A percentile compares a stretch with the other conserved stretches of the same genome.
phyloP scores from a whole-genome alignment of 805 yeast species.

The Metschnikowia dekortorum region DNA sequence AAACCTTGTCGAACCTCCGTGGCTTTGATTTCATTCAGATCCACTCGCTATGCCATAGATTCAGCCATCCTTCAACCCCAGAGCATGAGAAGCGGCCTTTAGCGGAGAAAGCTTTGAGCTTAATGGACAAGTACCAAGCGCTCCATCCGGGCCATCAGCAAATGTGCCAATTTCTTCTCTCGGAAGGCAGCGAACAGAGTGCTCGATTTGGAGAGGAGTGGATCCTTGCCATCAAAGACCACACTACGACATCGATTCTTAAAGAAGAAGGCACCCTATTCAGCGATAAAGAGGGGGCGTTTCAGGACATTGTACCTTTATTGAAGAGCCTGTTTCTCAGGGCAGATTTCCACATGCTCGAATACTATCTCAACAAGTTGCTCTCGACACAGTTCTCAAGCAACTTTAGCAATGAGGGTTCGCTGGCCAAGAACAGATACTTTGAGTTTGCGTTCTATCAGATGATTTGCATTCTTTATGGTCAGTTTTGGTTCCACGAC shows the following conservation, averaged over 20 bases:
- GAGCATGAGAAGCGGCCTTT: not conserved
- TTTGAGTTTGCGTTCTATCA: conserved; percentile 29
- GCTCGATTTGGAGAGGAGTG: conserved; percentile 7
- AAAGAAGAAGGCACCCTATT: conserved; percentile 8
- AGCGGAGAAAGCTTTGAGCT: conserved; percentile 11
- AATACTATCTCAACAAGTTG: conserved; percentile 16
- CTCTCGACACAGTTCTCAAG: conserved; percentile 20
- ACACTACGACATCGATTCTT: conserved; percentile 3
- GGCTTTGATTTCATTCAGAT: conserved; percentile 8
- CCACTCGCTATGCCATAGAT: conserved; percentile 11
- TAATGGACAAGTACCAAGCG: conserved; percentile 24
- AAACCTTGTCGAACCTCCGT: not conserved
- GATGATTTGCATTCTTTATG: conserved; percentile 19
- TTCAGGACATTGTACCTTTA: conserved; percentile 7
- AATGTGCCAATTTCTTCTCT: not conserved
- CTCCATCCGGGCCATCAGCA: conserved; percentile 18
- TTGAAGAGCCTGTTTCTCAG: conserved; percentile 14
- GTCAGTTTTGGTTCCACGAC: conserved; percentile 19
- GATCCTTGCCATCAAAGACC: conserved; percentile 6
- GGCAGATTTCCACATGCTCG: conserved; percentile 18
- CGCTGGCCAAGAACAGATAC: conserved; percentile 21
- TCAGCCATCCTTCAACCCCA: conserved; percentile 2
- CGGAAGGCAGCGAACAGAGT: not conserved
- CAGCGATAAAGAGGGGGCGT: conserved; percentile 4
- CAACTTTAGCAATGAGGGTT: conserved; percentile 21